Evolutionary conservation across 306 rosid genomes (phyloP), one percentile per base, ranked within the genome.

Genomic region (Luffa acutangula): DNA sequence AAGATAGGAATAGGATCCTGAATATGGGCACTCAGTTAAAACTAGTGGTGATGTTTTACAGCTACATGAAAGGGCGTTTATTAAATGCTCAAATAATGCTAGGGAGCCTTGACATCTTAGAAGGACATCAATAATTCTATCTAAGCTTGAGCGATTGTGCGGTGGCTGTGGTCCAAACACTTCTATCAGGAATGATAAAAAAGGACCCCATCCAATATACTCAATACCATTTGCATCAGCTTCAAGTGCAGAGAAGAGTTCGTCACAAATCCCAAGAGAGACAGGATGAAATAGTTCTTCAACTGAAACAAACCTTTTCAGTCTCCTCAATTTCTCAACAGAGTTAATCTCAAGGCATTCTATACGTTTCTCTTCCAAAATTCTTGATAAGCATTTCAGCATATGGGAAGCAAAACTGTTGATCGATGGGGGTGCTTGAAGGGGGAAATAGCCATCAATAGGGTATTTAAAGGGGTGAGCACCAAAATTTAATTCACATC

Each of bases 1-100:
- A 83, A 95, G 99, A 84, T 93, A 89, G 76, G 97, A 84, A 85
- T 93, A 95, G 63, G 99, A 91, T 82, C 99, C 99, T 45, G 99
- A 86, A 81, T 83, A 93, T 59, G 98, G 98, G 79, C 97, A 91
- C 79, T 90, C 97, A 11, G 86, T 85, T 45, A 95, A 75, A 85
- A 89, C 79, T 75, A 95, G 82, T 4, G 84, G 75, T 74, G 97
- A 88, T 66, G 86, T 82, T 83, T 88, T 95, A 82, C 99, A 92
- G 79, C 90, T 85, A 53, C 84, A 81, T 5, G 94, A 90, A 70
- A 95, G 91, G 80, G 98, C 97, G 70, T 83, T 86, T 78, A 93
- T 80, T 67, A 93, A 71, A 83, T 88, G 92, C 79, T 91, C 94
- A 85, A 95, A 95, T 77, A 95, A 81, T 70, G 85, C 13, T 72